Conservation (phyloP, 805 yeast species). For the Vanderwaltozyma verrucispora region DNA sequence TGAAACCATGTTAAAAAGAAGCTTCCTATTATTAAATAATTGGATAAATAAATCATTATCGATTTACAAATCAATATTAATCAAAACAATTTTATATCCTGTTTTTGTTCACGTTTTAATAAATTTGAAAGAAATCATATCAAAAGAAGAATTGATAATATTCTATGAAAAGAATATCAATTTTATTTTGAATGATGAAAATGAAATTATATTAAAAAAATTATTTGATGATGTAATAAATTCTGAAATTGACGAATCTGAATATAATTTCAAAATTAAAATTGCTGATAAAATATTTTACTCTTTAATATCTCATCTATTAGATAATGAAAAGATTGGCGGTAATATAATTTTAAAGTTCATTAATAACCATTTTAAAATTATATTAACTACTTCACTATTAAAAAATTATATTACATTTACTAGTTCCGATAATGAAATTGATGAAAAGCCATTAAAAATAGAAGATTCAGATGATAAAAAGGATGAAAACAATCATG, state of each 20-base stretch:
- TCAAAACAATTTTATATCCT: conserved; percentile 70
- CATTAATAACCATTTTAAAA: background rate
- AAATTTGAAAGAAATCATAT: background rate
- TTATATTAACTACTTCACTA: background rate
- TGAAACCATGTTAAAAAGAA: conserved; percentile 31
- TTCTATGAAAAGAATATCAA: conserved; percentile 1
- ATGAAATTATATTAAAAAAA: background rate
- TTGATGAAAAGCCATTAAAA: too few relatives aligned
- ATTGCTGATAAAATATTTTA: conserved; percentile 77
- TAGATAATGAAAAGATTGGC: conserved; percentile 83
- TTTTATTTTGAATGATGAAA: background rate
- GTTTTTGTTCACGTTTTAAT: conserved; percentile 24
- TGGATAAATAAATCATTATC: conserved; percentile 92
- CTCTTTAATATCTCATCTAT: conserved; percentile 68
- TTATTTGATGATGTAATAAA: background rate
- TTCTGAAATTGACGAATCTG: too few relatives aligned
- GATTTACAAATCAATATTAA: conserved; percentile 76
- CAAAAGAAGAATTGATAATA: background rate
- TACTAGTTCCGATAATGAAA: background rate
- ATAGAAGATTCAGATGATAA: background rate
- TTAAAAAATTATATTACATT: background rate
- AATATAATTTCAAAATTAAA: conserved; percentile 16
- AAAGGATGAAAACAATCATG: background rate
- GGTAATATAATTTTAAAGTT: conserved; percentile 33
- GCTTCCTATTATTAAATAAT: conserved; percentile 67